Percentiles rank a stretch among this genome's conserved stretches.
phyloP scores from a whole-genome alignment of 2,329 filamentous ascomycete genomes.

The Epichloe coenophiala region DNA sequence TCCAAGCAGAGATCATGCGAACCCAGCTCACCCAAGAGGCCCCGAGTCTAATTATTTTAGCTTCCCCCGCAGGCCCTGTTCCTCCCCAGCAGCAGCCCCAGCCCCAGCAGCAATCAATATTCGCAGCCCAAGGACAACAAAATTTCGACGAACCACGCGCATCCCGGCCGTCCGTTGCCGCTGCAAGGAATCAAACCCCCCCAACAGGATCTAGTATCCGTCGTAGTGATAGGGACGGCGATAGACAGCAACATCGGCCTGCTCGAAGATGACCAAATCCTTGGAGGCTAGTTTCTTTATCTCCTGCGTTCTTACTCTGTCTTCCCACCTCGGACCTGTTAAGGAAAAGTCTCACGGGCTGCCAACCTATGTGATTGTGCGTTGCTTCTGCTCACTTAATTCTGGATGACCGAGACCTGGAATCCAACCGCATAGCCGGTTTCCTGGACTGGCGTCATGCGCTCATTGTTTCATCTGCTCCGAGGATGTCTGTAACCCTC shows the following conservation, averaged over 20 bases:
- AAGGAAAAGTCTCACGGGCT: background rate
- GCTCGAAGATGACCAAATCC: slow-evolving; percentile 19
- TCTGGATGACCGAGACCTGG: slow-evolving; percentile 16
- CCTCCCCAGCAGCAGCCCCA: slow-evolving; percentile 14
- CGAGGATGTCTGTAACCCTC: slow-evolving; percentile 10
- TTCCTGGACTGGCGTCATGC: slow-evolving; percentile 15
- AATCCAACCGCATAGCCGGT: slow-evolving; percentile 10
- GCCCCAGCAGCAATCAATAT: slow-evolving; percentile 21
- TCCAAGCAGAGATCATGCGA: slow-evolving; percentile 20
- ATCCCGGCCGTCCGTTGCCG: slow-evolving; percentile 22
- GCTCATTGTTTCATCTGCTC: slow-evolving; percentile 10
- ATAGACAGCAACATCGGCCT: slow-evolving; percentile 27
- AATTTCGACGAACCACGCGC: slow-evolving; percentile 38
- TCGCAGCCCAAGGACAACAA: slow-evolving; percentile 31
- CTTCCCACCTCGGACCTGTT: background rate
- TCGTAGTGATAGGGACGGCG: slow-evolving; percentile 29
- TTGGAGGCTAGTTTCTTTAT: slow-evolving; percentile 2
- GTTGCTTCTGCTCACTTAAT: slow-evolving; percentile 14
- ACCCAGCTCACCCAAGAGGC: slow-evolving; percentile 6
- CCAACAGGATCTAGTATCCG: slow-evolving; percentile 23
- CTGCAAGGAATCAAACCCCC: slow-evolving; percentile 26
- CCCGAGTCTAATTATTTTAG: slow-evolving; percentile 33
- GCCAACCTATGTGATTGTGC: slow-evolving; percentile 12
- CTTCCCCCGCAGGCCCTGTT: slow-evolving; percentile 34
- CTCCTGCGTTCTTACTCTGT: slow-evolving; percentile 1